These are phyloP conservation scores for Galium porrigens DNA, from an alignment of 305 asterid species.

Conservation along the genomic window DNA sequence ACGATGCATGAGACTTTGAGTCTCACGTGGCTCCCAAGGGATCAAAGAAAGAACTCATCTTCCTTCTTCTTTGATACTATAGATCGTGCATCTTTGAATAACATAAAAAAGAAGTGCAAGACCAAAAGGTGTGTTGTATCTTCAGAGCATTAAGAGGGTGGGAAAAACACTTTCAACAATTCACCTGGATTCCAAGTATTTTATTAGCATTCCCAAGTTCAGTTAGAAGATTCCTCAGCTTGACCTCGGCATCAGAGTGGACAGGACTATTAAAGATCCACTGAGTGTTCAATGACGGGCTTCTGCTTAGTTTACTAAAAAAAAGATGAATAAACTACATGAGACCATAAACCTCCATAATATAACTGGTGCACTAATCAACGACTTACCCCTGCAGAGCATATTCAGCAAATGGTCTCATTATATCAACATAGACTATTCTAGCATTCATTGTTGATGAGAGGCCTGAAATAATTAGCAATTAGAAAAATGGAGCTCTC, in stretches of 20 bases:
- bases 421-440: constrained; percentile 61
- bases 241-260: constrained; percentile 69
- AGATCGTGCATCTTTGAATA: background rate
- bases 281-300: constrained; percentile 46
- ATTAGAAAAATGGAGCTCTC: constrained; percentile 12
- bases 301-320: constrained; percentile 56
- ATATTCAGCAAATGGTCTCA: constrained; percentile 99
- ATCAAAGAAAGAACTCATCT: background rate
- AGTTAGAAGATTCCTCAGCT: constrained; percentile 64
- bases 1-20: background rate
- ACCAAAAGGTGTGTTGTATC: background rate
- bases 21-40: background rate
- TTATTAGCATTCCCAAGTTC: constrained; percentile 75
- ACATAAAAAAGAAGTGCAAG: background rate
- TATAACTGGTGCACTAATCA: constrained; percentile 12
- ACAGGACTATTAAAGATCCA: constrained; percentile 75
- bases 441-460: constrained; percentile 82
- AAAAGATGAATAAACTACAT: constrained; percentile 16
- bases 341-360: constrained; percentile 20
- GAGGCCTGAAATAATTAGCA: constrained; percentile 52
- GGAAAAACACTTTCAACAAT: constrained; percentile 2
- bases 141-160: background rate
- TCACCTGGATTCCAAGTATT: constrained; percentile 92
- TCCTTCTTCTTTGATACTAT: background rate
- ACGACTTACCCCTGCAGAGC: constrained; percentile 53